These are phyloP conservation scores for Cutaneotrichosporon sp. DNA, from an alignment of 1,284 basidiomycete species.

Conservation along the genomic window DNA sequence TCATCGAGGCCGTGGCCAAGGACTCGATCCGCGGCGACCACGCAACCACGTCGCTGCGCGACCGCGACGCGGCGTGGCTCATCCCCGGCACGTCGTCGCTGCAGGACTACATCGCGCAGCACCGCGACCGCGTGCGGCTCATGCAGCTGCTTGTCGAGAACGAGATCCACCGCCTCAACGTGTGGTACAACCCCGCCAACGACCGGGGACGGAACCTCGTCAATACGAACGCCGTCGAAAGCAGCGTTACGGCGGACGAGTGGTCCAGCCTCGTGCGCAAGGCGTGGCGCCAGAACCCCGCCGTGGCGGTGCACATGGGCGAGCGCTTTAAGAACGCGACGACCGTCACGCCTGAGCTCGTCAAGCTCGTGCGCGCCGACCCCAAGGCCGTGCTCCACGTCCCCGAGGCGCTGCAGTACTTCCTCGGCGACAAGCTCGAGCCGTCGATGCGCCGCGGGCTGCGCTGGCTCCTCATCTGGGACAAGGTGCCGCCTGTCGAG, in stretches of 20 bases:
- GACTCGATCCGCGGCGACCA: constrained; percentile 69
- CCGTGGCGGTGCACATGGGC: constrained; percentile 77
- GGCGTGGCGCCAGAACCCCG: constrained; percentile 82
- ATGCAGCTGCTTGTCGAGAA: constrained; percentile 84
- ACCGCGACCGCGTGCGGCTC: constrained; percentile 69
- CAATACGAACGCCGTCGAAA: not conserved
- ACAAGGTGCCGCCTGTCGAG: constrained; percentile 81
- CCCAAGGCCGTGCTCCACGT: constrained; percentile 71
- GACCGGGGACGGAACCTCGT: constrained; percentile 61
- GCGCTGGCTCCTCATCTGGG: constrained; percentile 85
- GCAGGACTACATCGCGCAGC: constrained; percentile 62
- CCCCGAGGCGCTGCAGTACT: constrained; percentile 75
- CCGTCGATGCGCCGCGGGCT: constrained; percentile 13
- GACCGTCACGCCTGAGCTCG: constrained; percentile 67
- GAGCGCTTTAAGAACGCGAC: constrained; percentile 76
- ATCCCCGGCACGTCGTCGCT: constrained; percentile 41
- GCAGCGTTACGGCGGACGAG: constrained; percentile 57
- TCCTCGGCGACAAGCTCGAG: constrained; percentile 74
- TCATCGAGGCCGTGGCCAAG: constrained; percentile 70
- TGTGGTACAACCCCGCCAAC: constrained; percentile 88
- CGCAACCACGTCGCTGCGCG: constrained; percentile 69
- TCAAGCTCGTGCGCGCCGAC: constrained; percentile 70
- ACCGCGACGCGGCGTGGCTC: constrained; percentile 56
- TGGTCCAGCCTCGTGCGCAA: constrained; percentile 71
- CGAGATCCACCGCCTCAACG: constrained; percentile 79